Percentiles rank a stretch among this genome's conserved stretches.
Evolutionary conservation across 768 basidiomycete genomes (phyloP).

Genomic region (Kwoniella pini): DNA sequence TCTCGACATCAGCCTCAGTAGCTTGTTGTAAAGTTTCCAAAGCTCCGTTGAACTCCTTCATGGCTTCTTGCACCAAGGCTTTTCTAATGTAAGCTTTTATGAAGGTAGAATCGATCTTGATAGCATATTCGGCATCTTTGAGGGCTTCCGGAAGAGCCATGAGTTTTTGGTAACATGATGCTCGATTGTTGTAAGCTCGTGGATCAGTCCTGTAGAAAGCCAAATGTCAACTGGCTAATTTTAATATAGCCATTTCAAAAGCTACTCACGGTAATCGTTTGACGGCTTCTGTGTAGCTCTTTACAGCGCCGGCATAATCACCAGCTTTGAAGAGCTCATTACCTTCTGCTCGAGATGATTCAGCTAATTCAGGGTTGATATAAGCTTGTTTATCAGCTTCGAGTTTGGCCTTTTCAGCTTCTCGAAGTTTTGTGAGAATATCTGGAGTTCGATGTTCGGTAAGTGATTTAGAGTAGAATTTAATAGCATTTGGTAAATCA

Average conservation of each 20-base stretch:
- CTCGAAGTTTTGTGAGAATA: constrained; percentile 84
- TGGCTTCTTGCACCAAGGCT: constrained; percentile 74
- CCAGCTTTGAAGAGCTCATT: constrained; percentile 83
- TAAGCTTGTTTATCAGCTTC: constrained; percentile 81
- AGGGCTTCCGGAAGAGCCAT: constrained; percentile 90
- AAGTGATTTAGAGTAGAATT: constrained; percentile 88
- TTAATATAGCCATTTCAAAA: no score
- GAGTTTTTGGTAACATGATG: constrained; percentile 96
- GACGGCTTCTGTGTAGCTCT: constrained; percentile 91
- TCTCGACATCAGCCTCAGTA: constrained; percentile 71
- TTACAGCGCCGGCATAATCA: constrained; percentile 88
- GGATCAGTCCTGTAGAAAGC: constrained; percentile 62
- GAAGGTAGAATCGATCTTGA: constrained; percentile 84
- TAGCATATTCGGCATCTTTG: constrained; percentile 91
- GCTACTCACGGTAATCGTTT: constrained; percentile 77
- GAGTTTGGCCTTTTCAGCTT: constrained; percentile 70
- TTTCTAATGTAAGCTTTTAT: constrained; percentile 97
- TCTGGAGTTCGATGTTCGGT: constrained; percentile 96
- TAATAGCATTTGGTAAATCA: constrained; percentile 76
- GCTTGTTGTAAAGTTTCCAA: constrained; percentile 80
- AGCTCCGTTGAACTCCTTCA: constrained; percentile 89
- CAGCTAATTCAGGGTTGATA: constrained; percentile 80
- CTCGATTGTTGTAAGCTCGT: constrained; percentile 94
- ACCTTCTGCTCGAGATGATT: constrained; percentile 83
- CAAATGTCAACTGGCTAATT: no score